Evolutionary conservation across 768 basidiomycete genomes (phyloP).

Genomic region (Chalciporus sphaerocephalus): DNA sequence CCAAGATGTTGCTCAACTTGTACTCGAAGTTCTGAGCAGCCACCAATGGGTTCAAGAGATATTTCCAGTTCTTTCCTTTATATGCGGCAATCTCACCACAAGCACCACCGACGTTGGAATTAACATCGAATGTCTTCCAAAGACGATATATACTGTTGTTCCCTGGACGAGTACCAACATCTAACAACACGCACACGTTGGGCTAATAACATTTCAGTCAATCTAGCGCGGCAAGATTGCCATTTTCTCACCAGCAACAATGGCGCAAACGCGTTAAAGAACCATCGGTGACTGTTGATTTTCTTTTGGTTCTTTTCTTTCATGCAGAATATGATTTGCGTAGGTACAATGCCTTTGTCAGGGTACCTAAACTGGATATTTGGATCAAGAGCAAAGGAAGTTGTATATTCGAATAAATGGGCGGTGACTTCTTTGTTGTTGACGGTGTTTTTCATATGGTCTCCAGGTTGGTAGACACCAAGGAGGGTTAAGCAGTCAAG

Average conservation of each 20-base stretch:
- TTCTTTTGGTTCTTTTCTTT: slow-evolving; percentile 96
- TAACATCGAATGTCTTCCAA: slow-evolving; percentile 93
- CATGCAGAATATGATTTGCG: slow-evolving; percentile 89
- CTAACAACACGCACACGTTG: slow-evolving; percentile 87
- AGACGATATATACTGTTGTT: slow-evolving; percentile 88
- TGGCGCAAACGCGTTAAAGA: slow-evolving; percentile 89
- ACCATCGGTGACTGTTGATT: slow-evolving; percentile 96
- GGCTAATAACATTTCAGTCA: slow-evolving; percentile 44
- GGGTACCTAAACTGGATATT: slow-evolving; percentile 82
- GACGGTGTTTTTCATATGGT: slow-evolving; percentile 58
- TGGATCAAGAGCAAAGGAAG: slow-evolving; percentile 73
- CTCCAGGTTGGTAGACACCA: slow-evolving; percentile 82
- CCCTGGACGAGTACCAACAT: slow-evolving; percentile 90
- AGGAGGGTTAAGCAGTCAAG: slow-evolving; percentile 87
- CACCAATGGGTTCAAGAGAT: slow-evolving; percentile 80
- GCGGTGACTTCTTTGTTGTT: slow-evolving; percentile 70
- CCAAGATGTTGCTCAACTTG: slow-evolving; percentile 85
- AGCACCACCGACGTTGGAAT: slow-evolving; percentile 90
- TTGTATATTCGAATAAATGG: slow-evolving; percentile 83
- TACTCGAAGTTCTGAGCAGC: slow-evolving; percentile 97
- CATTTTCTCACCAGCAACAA: slow-evolving; percentile 63
- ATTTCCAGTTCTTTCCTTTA: slow-evolving; percentile 85
- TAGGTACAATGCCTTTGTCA: slow-evolving; percentile 90
- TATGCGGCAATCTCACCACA: slow-evolving; percentile 95
- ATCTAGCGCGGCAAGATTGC: not conserved